Evolutionary conservation across 2,329 filamentous ascomycete genomes (phyloP).

Genomic region (Coccinonectria pachysandricola): DNA sequence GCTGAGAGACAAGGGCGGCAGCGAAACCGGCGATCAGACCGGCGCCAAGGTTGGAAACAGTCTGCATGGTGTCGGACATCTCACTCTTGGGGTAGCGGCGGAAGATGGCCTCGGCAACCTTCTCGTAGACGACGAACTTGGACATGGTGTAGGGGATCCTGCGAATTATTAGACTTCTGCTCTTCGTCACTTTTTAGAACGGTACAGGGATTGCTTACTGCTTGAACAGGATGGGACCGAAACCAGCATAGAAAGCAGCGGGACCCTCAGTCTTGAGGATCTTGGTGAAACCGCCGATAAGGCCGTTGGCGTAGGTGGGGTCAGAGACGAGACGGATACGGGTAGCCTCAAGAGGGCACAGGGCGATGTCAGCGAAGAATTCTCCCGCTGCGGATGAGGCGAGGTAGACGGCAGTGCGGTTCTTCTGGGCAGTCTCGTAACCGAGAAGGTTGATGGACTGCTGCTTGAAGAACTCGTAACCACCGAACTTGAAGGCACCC

Average conservation of each 20-base stretch:
- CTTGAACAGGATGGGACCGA: constrained; percentile 70
- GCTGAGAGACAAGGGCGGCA: constrained; percentile 78
- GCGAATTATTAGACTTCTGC: constrained; percentile 9
- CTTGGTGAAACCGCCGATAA: constrained; percentile 71
- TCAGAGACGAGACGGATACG: constrained; percentile 88
- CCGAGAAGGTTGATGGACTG: constrained; percentile 74
- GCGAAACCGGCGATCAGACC: constrained; percentile 58
- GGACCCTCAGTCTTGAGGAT: constrained; percentile 75
- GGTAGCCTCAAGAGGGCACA: constrained; percentile 86
- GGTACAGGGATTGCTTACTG: constrained; percentile 22
- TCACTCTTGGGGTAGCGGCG: constrained; percentile 57
- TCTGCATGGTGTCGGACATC: constrained; percentile 60
- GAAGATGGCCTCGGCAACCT: constrained; percentile 70
- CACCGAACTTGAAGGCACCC: constrained; percentile 87
- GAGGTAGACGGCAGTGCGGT: constrained; percentile 74
- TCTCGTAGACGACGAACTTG: constrained; percentile 93
- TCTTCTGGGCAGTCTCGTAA: constrained; percentile 65
- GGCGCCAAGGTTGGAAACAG: constrained; percentile 63
- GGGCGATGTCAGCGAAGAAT: constrained; percentile 68
- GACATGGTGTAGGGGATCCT: constrained; percentile 89
- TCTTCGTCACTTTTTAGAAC: not conserved
- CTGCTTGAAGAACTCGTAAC: constrained; percentile 95
- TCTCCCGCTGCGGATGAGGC: constrained; percentile 56
- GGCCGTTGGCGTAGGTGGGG: constrained; percentile 73
- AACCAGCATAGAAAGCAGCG: constrained; percentile 82